Conservation (phyloP, 345 rosid genomes). For the Bruguiera gymnorhiza region DNA sequence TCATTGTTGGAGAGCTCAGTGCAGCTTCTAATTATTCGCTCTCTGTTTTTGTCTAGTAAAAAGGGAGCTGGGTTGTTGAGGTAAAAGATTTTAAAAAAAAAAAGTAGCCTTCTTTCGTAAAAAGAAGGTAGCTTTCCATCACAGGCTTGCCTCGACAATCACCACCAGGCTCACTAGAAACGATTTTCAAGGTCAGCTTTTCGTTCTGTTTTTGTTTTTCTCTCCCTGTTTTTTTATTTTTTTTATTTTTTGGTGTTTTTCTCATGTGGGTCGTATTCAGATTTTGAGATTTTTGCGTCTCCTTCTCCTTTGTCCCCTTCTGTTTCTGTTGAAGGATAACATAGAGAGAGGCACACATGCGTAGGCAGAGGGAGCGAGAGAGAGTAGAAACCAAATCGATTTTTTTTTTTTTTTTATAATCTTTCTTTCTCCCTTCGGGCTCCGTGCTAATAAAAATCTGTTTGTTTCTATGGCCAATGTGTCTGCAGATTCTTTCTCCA, state of each 20-base stretch:
- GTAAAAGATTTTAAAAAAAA: not conserved
- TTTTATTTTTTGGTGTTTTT: conserved; percentile 8
- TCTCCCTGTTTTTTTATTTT: no score
- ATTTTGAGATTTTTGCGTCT: conserved; percentile 20
- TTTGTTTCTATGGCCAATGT: conserved; percentile 55
- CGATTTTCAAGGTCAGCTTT: conserved; percentile 33
- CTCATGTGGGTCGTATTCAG: conserved; percentile 15
- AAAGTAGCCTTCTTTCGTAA: not conserved
- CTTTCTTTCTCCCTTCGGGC: not conserved
- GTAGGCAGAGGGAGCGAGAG: not conserved
- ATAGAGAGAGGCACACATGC: conserved; percentile 6
- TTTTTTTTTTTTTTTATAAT: not conserved
- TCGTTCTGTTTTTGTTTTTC: conserved; percentile 4
- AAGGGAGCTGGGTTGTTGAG: not conserved
- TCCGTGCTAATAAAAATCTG: conserved; percentile 35
- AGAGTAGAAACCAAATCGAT: not conserved
- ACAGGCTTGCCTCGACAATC: conserved; percentile 34
- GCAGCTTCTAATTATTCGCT: not conserved
- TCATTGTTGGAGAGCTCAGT: not conserved
- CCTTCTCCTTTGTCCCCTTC: conserved; percentile 20
- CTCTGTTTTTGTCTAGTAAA: not conserved
- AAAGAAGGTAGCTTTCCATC: conserved; percentile 15
- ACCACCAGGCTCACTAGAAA: conserved; percentile 9
- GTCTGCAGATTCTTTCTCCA: conserved; percentile 45
- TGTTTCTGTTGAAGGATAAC: conserved; percentile 11